Conservation (phyloP, 306 rosid species). For the Gillenia trifoliata region DNA sequence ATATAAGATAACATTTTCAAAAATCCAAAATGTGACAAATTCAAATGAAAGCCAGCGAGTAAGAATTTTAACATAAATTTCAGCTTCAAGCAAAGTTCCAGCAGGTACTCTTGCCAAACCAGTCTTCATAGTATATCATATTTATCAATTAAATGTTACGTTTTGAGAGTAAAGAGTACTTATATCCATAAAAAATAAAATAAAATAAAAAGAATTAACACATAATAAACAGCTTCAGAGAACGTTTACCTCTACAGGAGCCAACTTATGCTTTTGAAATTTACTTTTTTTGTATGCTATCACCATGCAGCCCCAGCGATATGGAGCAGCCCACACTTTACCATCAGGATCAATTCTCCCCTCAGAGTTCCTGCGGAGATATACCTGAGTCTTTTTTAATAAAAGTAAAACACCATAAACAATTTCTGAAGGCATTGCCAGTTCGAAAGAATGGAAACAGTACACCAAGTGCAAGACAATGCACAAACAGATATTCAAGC, state of each 20-base stretch:
- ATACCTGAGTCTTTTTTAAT: slow-evolving; percentile 60
- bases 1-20: neutral
- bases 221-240: neutral
- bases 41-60: neutral
- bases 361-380: slow-evolving; percentile 74
- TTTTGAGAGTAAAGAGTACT: neutral
- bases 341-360: slow-evolving; percentile 75
- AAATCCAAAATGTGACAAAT: neutral
- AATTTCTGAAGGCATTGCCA: neutral
- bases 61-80: neutral
- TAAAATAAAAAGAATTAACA: neutral
- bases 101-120: neutral
- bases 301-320: slow-evolving; percentile 93
- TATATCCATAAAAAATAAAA: neutral
- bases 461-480: neutral
- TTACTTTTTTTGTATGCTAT: slow-evolving; percentile 82
- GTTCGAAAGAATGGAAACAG: neutral
- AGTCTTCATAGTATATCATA: neutral
- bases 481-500: too few relatives aligned
- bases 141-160: neutral
- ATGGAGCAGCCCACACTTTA: slow-evolving; percentile 84
- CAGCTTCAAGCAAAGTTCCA: neutral
- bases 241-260: slow-evolving; percentile 59
- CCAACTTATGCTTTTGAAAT: slow-evolving; percentile 68
- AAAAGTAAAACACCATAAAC: neutral